Base-by-base conservation (phyloP, 495 filamentous ascomycete species). In the Trichoderma gamsii region DNA sequence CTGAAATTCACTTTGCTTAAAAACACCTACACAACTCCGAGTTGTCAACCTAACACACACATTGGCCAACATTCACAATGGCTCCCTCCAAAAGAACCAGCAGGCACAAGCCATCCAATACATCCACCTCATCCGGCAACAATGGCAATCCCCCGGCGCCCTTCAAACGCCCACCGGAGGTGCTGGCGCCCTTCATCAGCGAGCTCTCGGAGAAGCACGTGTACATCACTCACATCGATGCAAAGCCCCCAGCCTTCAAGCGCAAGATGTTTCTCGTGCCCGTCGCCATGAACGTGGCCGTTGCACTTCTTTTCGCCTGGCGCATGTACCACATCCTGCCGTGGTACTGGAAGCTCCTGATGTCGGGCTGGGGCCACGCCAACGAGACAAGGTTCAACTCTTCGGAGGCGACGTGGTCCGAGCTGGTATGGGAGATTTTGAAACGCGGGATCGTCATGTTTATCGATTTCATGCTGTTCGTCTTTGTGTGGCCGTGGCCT, bases 171-270 rank as follows among this genome's bases (percentile, higher is more conserved):
- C 86, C 86, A 0, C 85, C 90, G 4, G 66, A 81, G 27, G 73
- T 77, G 25, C 83, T 93, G 49, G 66, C 81, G 16, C 84, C 88
- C 23, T 86, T 94, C 76, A 80, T 88, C 73, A 69, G 81, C 46
- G 84, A 80, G 25, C 84, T 94, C 70, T 81, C 85, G 70, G 77
- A 80, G 32, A 72, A 81, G 27, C 84, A 90, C 74, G 81, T 94
- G 74, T 95, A 96, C 83, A 85, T 96, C 70, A 81, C 87, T 32
- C 90, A 93, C 80, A 79, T 94, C 79, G 92, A 96, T 81, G 79
- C 72, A 46, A 85, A 87, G 52, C 84, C 84, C 0, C 71, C 70
- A 29, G 79, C 80, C 38, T 85, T 90, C 81, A 96, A 96, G 78
- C 82, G 82, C 69, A 88, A 90, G 71, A 86, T 92, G 74, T 97